Conservation (phyloP, 352 stramenopile species). For the Pythium utonaiense region DNA sequence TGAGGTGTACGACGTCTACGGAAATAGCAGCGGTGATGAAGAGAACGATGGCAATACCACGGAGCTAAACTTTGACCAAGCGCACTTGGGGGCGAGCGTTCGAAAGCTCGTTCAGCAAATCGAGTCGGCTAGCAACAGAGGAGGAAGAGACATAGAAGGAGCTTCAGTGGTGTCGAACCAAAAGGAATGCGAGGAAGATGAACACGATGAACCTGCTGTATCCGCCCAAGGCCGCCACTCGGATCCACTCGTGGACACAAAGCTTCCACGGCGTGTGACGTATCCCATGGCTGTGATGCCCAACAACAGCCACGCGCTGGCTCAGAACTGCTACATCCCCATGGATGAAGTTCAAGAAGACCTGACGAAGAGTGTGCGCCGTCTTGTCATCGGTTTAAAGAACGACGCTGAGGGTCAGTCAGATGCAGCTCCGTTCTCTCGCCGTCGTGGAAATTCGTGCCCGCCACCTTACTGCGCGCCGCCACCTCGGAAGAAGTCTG, state of each 20-base stretch:
- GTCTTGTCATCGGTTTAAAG: constrained; percentile 72
- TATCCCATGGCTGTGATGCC: constrained; percentile 7
- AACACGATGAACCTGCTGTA: constrained; percentile 9
- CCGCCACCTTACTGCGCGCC: constrained; percentile 32
- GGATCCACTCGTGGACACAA: constrained; percentile 8
- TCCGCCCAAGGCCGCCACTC: constrained; percentile 8
- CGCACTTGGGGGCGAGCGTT: constrained; percentile 42
- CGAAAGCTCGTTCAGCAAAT: constrained; percentile 50
- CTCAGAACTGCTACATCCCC: constrained; percentile 24
- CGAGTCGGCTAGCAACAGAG: constrained; percentile 36
- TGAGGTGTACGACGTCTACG: neutral
- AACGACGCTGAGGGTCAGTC: constrained; percentile 50
- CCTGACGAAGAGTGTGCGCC: constrained; percentile 69
- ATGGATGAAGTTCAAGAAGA: constrained; percentile 55
- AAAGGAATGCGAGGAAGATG: constrained; percentile 5
- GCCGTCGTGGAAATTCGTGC: constrained; percentile 67
- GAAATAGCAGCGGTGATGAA: neutral
- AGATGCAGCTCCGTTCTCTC: constrained; percentile 18
- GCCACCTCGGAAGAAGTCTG: neutral
- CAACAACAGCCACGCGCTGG: neutral
- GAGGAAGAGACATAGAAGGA: constrained; percentile 2
- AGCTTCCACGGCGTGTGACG: constrained; percentile 5
- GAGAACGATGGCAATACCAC: constrained; percentile 14
- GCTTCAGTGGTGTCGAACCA: constrained; percentile 35
- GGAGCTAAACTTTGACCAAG: constrained; percentile 43